Evolutionary conservation across 2,329 filamentous ascomycete genomes (phyloP), one percentile per base, ranked within the genome.

Genomic region (Colletotrichum aenigma): DNA sequence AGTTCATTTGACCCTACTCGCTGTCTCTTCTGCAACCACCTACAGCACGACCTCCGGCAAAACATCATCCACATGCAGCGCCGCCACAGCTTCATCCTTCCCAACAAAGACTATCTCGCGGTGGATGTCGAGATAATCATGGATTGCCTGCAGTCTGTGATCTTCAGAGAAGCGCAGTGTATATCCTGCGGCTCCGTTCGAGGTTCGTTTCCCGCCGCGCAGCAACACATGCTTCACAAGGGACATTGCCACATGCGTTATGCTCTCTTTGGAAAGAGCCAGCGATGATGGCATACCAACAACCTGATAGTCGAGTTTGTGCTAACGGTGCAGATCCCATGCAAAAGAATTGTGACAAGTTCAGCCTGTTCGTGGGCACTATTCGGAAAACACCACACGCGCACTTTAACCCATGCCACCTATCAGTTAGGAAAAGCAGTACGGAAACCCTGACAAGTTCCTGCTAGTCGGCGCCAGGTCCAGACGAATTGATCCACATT

Each of bases 211-310:
- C 83, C 88, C 69, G 89, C 85, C 0, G 85, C 87, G 0, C 87
- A 89, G 76, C 87, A 89, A 52, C 90, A 90, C 65, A 90, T 90
- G 88, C 79, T 81, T 0, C 83, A 81, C 16, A 89, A 88, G 70
- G 86, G 87, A 0, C 88, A 90, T 74, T 90, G 88, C 15, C 10
- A 7, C 43, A 13, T 48, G 10, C 6, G 43, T 48, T 21, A 48
- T 48, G 18, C 18, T 21, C 43, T 48, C n/a, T 21, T 48, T 48
- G 43, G 43, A 21, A n/a, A 48, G 3, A 0, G 18, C 43, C 43
- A 48, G n/a, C 3, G 18, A 21, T 21, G 8, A 48, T 48, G 38
- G 0, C 38, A n/a, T 38, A 3, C 36, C 0, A 1, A 43, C 8
- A 43, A 0, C 18, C 1, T 43, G 38, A 43, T 0, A 2, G 2